Base-by-base conservation (phyloP, 257 asterid genomes). In the Rhazya stricta region DNA sequence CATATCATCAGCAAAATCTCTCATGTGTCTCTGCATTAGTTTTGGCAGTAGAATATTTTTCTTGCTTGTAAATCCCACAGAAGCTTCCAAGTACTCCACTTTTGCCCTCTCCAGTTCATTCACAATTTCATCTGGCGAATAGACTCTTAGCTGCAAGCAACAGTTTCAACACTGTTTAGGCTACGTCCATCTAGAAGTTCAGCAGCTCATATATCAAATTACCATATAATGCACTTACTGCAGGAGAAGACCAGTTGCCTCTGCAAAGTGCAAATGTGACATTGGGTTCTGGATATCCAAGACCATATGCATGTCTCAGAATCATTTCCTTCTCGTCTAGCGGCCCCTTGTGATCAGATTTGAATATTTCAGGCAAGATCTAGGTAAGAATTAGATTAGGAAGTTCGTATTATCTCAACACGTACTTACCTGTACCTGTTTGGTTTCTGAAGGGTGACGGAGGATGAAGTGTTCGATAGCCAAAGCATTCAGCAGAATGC, bases 221-320 rank as follows among this genome's bases (percentile, higher is more conserved):
- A 53, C 45, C 8, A 43, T 34, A 46, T 65, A 13, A 15, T 68
- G 73, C 56, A 83, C 97, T 89, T 86, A 94, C 98, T 5, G 98
- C 97, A 67, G 99, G 98, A 58, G 97, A 94, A 74, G 97, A 92
- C 97, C 97, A 94, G 79, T 84, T 87, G 88, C 99, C 97, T 76
- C 89, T 84, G 84, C 99, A 94, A 67, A 92, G 95, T 57, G 96
- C 94, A 79, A 94, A 94, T 12, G 89, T 87, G 81, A 92, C 87
- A 74, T 87, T 94, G 21, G 98, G 99, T 85, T 94, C 97, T 65
- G 99, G 99, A 72, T 94, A 94, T 75, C 87, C 91, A 41, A 94
- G 92, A 19, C 99, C 96, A 78, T 88, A 89, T 36, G 89, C 86
- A 73, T 85, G 94, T 87, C 96, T 88, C 83, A 90, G 75, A 51